Percentiles rank a stretch among this genome's conserved stretches.
phyloP scores from a whole-genome alignment of 1,284 basidiomycete genomes.

The Cerrena zonata region DNA sequence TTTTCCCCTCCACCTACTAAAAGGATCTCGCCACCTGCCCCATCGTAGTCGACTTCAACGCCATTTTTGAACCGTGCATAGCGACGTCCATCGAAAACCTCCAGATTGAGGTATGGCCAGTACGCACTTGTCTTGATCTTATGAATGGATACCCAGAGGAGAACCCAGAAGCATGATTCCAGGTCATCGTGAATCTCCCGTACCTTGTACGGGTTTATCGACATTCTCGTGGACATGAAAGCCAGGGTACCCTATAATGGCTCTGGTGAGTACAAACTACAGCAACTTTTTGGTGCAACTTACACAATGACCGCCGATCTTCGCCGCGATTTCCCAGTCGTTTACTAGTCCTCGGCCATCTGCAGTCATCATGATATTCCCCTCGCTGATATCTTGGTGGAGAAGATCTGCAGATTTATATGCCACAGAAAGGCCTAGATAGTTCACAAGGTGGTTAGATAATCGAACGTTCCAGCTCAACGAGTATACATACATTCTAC shows the following conservation, averaged over 20 bases:
- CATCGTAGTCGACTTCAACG: neutral
- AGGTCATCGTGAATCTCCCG: neutral
- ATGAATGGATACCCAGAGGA: neutral
- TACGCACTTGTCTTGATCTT: no score
- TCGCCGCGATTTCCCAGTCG: no score
- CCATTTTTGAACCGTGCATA: neutral
- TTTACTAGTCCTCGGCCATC: no score
- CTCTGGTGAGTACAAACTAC: no score
- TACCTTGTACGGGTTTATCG: neutral
- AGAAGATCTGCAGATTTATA: no score
- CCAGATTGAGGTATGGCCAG: neutral
- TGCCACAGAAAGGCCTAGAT: no score
- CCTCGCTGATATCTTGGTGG: no score
- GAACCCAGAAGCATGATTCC: neutral
- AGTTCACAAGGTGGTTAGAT: no score
- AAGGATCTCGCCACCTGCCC: neutral
- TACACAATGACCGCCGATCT: no score
- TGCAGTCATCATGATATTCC: no score
- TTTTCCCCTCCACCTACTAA: neutral
- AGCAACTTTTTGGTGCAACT: neutral
- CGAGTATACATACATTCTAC: neutral
- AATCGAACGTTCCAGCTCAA: no score
- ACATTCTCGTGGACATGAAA: neutral
- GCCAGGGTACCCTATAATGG: constrained; percentile 4
- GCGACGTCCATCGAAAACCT: neutral